Percentiles rank a stretch among this genome's conserved stretches.
Evolutionary conservation across 768 basidiomycete species (phyloP).

Genomic region (Cubamyces sp.): DNA sequence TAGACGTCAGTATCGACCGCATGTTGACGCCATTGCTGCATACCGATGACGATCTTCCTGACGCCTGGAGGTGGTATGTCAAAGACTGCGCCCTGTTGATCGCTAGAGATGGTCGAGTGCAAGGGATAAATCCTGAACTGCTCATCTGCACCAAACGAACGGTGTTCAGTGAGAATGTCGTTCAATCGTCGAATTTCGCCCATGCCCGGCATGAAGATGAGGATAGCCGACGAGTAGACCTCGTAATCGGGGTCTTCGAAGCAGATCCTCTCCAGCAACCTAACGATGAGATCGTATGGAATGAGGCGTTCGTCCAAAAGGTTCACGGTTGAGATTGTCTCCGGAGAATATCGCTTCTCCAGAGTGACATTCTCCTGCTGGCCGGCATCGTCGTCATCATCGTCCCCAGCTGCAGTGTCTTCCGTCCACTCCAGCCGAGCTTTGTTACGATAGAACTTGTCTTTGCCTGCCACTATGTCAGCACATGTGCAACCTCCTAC

Average conservation of each 20-base stretch:
- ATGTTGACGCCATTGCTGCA: conserved; percentile 24
- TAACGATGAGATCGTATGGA: conserved; percentile 88
- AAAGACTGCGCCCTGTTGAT: conserved; percentile 90
- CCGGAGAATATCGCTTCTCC: conserved; percentile 80
- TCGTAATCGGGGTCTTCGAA: conserved; percentile 58
- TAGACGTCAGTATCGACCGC: neutral
- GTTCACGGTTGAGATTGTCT: conserved; percentile 79
- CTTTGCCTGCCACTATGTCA: conserved; percentile 47
- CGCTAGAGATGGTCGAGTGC: conserved; percentile 92
- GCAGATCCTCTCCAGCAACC: conserved; percentile 82
- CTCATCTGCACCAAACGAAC: conserved; percentile 61
- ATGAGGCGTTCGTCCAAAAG: conserved; percentile 87
- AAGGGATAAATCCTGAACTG: conserved; percentile 81
- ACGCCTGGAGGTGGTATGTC: conserved; percentile 79
- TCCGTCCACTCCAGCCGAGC: conserved; percentile 79
- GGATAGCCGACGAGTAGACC: conserved; percentile 74
- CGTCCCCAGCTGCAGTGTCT: conserved; percentile 60
- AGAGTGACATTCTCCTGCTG: conserved; percentile 52
- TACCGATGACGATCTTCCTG: conserved; percentile 94
- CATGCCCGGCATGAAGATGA: conserved; percentile 95
- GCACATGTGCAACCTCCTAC: neutral
- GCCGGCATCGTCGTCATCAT: conserved; percentile 64
- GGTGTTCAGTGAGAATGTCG: conserved; percentile 80
- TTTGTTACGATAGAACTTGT: conserved; percentile 67
- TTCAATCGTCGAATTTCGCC: conserved; percentile 90